Conservation (phyloP, 139 green algal species). For the Pleodorina starrii region DNA sequence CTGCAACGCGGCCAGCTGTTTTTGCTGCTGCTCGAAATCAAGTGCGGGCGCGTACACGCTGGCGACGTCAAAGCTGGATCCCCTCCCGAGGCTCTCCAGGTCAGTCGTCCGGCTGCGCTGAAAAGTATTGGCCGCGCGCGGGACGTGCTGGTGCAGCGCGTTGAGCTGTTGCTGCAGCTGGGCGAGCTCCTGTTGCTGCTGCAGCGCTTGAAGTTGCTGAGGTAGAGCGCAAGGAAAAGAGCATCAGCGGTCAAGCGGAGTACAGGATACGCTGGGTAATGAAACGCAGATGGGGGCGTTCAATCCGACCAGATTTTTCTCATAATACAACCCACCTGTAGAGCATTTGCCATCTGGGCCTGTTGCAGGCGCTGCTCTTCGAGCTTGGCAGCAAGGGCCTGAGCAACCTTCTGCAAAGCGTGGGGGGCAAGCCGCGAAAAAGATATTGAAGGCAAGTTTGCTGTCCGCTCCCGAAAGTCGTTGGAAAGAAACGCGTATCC, state of each 20-base stretch:
- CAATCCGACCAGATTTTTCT: no score
- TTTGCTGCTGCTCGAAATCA: conserved; percentile 23
- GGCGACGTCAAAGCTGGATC: not conserved
- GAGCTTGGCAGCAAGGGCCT: conserved; percentile 33
- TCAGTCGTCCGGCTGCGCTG: conserved; percentile 36
- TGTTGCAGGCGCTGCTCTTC: conserved; percentile 40
- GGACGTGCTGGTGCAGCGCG: conserved; percentile 5
- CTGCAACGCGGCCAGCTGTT: not conserved
- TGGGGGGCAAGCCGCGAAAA: not conserved
- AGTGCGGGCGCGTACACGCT: not conserved
- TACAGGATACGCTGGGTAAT: not conserved
- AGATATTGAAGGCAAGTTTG: not conserved
- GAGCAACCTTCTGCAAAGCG: conserved; percentile 17
- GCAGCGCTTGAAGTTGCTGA: conserved; percentile 26
- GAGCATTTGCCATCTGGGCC: conserved; percentile 15
- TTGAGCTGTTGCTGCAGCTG: conserved; percentile 4
- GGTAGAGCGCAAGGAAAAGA: no score
- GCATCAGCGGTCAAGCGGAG: not conserved
- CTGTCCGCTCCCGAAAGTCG: not conserved
- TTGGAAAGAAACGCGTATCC: not conserved
- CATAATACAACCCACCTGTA: conserved; percentile 37
- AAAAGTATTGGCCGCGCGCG: conserved; percentile 11
- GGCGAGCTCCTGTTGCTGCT: conserved; percentile 41
- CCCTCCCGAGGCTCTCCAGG: not conserved
- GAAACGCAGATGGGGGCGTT: not conserved